These are phyloP conservation scores for Hymenotorrendiella dingleyae DNA, from an alignment of 2,329 filamentous ascomycete genomes.

Conservation along the genomic window DNA sequence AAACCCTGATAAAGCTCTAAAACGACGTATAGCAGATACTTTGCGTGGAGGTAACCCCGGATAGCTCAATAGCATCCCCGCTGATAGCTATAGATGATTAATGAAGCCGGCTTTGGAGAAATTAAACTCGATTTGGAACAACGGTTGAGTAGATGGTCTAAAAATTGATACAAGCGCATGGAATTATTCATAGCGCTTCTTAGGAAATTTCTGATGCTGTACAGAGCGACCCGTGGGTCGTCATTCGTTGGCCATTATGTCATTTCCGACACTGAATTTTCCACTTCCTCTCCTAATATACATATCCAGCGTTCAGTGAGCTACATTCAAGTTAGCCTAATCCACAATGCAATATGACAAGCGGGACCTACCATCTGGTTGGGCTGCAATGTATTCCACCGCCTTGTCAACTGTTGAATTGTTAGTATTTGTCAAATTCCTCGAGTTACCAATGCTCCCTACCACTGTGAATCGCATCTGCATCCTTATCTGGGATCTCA, in stretches of 20 bases:
- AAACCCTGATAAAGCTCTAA: too few relatives aligned
- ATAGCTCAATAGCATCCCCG: too few relatives aligned
- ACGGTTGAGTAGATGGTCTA: slow-evolving; percentile 32
- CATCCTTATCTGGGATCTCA: slow-evolving; percentile 76
- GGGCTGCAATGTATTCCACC: slow-evolving; percentile 67
- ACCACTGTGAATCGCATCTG: slow-evolving; percentile 72
- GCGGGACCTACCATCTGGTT: slow-evolving; percentile 63
- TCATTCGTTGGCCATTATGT: slow-evolving; percentile 16
- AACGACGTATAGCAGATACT: too few relatives aligned
- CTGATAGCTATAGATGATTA: too few relatives aligned
- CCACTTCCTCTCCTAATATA: slow-evolving; percentile 25
- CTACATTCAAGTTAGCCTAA: slow-evolving; percentile 18
- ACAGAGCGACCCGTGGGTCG: slow-evolving; percentile 19
- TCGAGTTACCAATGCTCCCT: slow-evolving; percentile 33
- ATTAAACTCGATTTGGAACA: too few relatives aligned
- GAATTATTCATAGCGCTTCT: slow-evolving; percentile 25
- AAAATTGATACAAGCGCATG: slow-evolving; percentile 31
- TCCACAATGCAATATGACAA: background rate
- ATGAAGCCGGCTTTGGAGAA: too few relatives aligned
- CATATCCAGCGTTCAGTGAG: slow-evolving; percentile 27
- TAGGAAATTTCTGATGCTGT: slow-evolving; percentile 24
- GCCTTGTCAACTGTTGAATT: slow-evolving; percentile 60
- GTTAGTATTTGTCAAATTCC: slow-evolving; percentile 1
- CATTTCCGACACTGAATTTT: slow-evolving; percentile 7
- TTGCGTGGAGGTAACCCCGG: too few relatives aligned